phyloP scores from a whole-genome alignment of 2,329 filamentous ascomycete genomes.

The Aspergillus pseudonomiae region DNA sequence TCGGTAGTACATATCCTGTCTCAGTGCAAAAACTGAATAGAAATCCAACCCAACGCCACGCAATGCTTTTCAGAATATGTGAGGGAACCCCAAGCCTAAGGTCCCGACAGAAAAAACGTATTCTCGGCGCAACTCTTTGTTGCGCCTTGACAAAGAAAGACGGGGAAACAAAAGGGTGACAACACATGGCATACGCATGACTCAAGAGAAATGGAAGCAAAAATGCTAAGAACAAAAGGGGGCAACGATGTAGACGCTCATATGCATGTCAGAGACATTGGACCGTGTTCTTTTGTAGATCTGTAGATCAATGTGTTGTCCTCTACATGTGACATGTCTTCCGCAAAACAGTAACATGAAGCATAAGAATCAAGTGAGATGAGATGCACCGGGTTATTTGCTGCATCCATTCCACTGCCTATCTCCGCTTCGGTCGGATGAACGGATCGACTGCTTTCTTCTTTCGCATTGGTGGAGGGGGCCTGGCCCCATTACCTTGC shows the following conservation, averaged over 20 bases:
- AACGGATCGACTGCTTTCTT: slow-evolving; percentile 46
- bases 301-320: slow-evolving; percentile 1
- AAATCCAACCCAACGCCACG: slow-evolving; percentile 14
- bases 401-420: slow-evolving; percentile 14
- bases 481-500: slow-evolving; percentile 25
- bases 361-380: not conserved
- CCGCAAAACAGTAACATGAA: not conserved
- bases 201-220: slow-evolving; percentile 4
- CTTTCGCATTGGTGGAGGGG: slow-evolving; percentile 39
- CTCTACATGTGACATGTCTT: slow-evolving; percentile 4
- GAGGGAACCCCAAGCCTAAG: not conserved
- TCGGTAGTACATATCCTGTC: not conserved
- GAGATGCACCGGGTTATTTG: not conserved
- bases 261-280: slow-evolving; percentile 11
- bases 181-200: not conserved
- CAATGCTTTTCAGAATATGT: slow-evolving; percentile 11
- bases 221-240: not conserved
- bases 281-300: slow-evolving; percentile 1
- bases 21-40: not conserved
- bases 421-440: slow-evolving; percentile 44
- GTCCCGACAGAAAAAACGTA: not conserved
- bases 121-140: not conserved
- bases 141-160: not conserved
- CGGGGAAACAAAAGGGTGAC: not conserved
- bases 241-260: slow-evolving; percentile 7